Evolutionary conservation across 306 rosid species (phyloP).

Genomic region (Begonia masoniana): DNA sequence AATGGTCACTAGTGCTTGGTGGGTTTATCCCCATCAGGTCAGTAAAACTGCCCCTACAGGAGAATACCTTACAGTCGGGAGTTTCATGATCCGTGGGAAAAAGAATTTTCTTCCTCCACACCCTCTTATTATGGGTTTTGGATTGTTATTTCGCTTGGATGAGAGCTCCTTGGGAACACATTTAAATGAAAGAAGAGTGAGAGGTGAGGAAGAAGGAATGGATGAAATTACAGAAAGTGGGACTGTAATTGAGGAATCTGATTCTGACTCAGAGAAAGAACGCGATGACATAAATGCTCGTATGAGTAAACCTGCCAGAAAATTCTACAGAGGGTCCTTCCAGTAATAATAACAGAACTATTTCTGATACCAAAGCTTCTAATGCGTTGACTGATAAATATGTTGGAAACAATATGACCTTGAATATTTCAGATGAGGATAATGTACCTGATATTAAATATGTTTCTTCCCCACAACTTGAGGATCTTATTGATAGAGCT

Average conservation of each 20-base stretch:
- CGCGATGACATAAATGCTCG: background rate
- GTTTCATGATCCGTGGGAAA: conserved; percentile 97
- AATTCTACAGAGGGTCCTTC: conserved; percentile 15
- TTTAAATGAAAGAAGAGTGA: conserved; percentile 92
- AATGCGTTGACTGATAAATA: conserved; percentile 22
- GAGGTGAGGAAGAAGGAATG: conserved; percentile 86
- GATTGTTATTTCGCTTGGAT: conserved; percentile 86
- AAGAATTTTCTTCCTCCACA: conserved; percentile 94
- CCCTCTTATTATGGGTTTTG: conserved; percentile 97
- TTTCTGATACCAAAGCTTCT: conserved; percentile 11
- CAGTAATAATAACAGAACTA: conserved; percentile 14
- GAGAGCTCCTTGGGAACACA: conserved; percentile 98
- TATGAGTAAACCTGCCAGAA: conserved; percentile 4
- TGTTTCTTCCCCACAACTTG: conserved; percentile 57
- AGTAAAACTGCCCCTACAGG: conserved; percentile 99
- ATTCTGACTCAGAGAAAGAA: conserved; percentile 56
- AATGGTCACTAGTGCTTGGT: conserved; percentile 99
- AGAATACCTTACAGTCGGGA: conserved; percentile 95
- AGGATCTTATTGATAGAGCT: conserved; percentile 87
- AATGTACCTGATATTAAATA: conserved; percentile 23
- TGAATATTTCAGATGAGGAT: conserved; percentile 22
- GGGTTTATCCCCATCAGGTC: conserved; percentile 97
- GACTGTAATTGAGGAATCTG: conserved; percentile 44
- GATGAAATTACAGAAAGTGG: conserved; percentile 54
- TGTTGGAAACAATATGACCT: conserved; percentile 15